Evolutionary conservation across 2,329 filamentous ascomycete genomes (phyloP), one percentile per base, ranked within the genome.

Genomic region (Colletotrichum sp.): DNA sequence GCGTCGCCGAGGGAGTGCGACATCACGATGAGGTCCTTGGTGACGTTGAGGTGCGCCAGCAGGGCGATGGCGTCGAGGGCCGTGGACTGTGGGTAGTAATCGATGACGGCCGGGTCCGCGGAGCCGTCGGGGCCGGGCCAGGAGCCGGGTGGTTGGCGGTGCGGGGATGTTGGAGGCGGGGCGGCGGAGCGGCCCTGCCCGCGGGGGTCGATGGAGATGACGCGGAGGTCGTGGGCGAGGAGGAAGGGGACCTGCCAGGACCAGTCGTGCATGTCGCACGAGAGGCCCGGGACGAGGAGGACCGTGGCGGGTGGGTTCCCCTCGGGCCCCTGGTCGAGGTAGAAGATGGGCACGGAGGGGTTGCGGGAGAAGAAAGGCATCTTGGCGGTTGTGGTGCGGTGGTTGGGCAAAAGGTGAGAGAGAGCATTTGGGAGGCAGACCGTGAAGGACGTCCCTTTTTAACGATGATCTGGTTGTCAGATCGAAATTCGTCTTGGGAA

Each of bases 261-360:
- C 38, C 67, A 77, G 72, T 71, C 75, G 64, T 71, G 64, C 38
- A 75, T 64, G 34, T 77, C 70, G 48, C 66, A 77, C 1, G 30
- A 52, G 5, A 77, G 43, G 15, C 75, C 72, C 9, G 67, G 32
- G 62, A 71, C 58, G 30, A 76, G 62, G 26, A 71, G 62, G 9
- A 71, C 28, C 4, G 55, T 66, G 8, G 58, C n/a, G 7, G 56
- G 18, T 6, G 66, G 38, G 13, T 43, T 48, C 43, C 21, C 32
- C 18, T 30, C 18, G 5, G 67, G 52, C 15, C 75, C 75, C 16
- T 75, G 55, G n/a, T 71, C 62, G 7, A 71, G 38, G 62, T 69
- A 77, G 43, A 68, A 75, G 38, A 75, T 60, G n/a, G 26, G 30
- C 5, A 71, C 52, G 43, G 60, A 28, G 8, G 36, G n/a, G 55